Percentiles rank a stretch among this genome's conserved stretches.
phyloP scores from a whole-genome alignment of 495 filamentous ascomycete genomes.

The Aspergillus saccharolyticus region DNA sequence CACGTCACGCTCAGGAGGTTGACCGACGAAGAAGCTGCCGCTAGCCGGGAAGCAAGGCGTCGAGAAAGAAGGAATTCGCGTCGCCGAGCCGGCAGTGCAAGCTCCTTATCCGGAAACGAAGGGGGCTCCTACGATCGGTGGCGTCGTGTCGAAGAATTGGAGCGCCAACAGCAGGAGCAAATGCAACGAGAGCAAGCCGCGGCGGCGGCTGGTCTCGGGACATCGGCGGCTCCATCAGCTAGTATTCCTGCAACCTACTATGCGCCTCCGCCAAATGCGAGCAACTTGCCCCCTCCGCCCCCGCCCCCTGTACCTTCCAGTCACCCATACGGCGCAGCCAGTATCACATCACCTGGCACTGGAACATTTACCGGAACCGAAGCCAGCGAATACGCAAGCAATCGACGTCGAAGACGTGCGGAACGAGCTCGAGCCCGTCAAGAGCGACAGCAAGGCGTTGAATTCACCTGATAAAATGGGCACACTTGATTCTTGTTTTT shows the following conservation, averaged over 20 bases:
- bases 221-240: conserved; percentile 26
- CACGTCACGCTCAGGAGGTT: conserved; percentile 77
- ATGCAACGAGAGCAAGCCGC: conserved; percentile 41
- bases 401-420: conserved; percentile 47
- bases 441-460: conserved; percentile 44
- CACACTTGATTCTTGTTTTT: background rate
- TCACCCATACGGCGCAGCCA: conserved; percentile 38
- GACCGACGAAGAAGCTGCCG: conserved; percentile 74
- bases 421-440: conserved; percentile 46
- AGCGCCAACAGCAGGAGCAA: conserved; percentile 47
- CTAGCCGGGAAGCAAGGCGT: conserved; percentile 51
- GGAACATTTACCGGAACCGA: conserved; percentile 48
- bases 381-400: conserved; percentile 50
- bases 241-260: conserved; percentile 28
- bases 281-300: conserved; percentile 32
- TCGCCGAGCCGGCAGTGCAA: conserved; percentile 40
- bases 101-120: conserved; percentile 43
- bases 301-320: conserved; percentile 34
- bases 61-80: conserved; percentile 39
- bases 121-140: conserved; percentile 39
- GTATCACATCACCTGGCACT: conserved; percentile 44
- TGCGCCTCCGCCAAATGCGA: conserved; percentile 27
- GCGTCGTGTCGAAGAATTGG: conserved; percentile 48
- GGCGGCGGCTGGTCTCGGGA: conserved; percentile 22
- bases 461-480: conserved; percentile 36